Evolutionary conservation across 768 basidiomycete genomes (phyloP), one percentile per base, ranked within the genome.

Genomic region (Mycena capillaripes): DNA sequence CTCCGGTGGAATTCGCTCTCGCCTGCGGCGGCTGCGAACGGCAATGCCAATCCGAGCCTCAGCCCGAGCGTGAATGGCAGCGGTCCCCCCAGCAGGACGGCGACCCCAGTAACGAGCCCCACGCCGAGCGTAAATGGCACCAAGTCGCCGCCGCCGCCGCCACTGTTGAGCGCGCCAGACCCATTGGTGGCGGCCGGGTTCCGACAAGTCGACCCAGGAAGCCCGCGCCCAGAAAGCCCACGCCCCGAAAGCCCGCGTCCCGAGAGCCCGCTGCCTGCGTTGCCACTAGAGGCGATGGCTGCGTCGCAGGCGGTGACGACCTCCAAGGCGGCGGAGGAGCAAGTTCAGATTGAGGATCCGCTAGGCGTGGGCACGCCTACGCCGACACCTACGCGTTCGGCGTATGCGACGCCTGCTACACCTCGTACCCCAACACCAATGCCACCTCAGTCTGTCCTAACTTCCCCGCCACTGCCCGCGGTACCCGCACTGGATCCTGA

Each of bases 1-100:
- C 77, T 72, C 56, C 66, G 66, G 60, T 76, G 76, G 75, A 71
- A 63, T 44, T 72, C 74, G 59, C 74, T 75, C 25, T 62, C 74
- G 27, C 59, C 74, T 16, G 56, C 34, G 40, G 66, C 73, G 16
- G 40, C 27, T 36, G 53, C 53, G 29, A 66, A 66, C 21, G 52
- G 30, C 9, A 70, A 66, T 53, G 52, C 59, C 56, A 61, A n/a
- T 34, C 8, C 66, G 14, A 69, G 29, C 48, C 57, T 69, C n/a
- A 67, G 32, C 9, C 46, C 73, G 17, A 74, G 69, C 25, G 70
- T 69, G 44, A 75, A 75, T 75, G 67, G 74, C 70, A 58, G 50
- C 36, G 59, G 58, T 23, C 32, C 52, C 30, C 27, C 17, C n/a
- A 70, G 48, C 58, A 48, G 27, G 52, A 42, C 62, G 21, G 52